Conservation (phyloP, 148 eudicot genomes). For the Rheum nobile region DNA sequence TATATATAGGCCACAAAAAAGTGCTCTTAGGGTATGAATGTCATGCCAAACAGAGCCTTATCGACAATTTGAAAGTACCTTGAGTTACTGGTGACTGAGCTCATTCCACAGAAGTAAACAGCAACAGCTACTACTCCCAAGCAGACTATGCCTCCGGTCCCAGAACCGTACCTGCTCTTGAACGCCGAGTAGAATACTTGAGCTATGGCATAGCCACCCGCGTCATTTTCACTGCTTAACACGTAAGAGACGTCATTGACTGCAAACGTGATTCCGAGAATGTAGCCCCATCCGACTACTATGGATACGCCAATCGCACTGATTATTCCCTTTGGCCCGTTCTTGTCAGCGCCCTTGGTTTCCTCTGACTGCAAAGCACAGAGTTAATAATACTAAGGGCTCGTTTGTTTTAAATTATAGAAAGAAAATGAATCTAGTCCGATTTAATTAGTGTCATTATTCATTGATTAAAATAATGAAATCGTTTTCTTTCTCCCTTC, state of each 20-base stretch:
- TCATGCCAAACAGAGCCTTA: neutral
- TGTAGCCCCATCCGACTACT: slow-evolving; percentile 87
- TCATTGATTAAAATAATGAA: no score
- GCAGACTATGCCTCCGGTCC: slow-evolving; percentile 81
- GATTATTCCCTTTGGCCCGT: slow-evolving; percentile 92
- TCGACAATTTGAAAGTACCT: no score
- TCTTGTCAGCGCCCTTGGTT: slow-evolving; percentile 77
- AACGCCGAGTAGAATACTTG: slow-evolving; percentile 78
- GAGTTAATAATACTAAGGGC: no score
- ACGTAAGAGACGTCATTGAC: slow-evolving; percentile 69
- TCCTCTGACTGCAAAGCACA: slow-evolving; percentile 92
- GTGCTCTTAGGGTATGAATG: no score
- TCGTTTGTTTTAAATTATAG: no score
- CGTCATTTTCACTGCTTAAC: slow-evolving; percentile 51
- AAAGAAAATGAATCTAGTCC: no score
- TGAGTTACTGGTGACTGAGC: slow-evolving; percentile 87
- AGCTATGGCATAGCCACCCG: slow-evolving; percentile 95
- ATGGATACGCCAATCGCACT: slow-evolving; percentile 86
- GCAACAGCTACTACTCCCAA: slow-evolving; percentile 78
- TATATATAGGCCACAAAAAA: no score
- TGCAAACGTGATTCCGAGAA: slow-evolving; percentile 83
- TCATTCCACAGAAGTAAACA: slow-evolving; percentile 90
- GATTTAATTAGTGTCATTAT: no score
- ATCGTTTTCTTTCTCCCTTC: no score
- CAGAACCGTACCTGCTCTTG: slow-evolving; percentile 67